phyloP scores from a whole-genome alignment of 176 grass and related monocot genomes.

The Typha latifolia region DNA sequence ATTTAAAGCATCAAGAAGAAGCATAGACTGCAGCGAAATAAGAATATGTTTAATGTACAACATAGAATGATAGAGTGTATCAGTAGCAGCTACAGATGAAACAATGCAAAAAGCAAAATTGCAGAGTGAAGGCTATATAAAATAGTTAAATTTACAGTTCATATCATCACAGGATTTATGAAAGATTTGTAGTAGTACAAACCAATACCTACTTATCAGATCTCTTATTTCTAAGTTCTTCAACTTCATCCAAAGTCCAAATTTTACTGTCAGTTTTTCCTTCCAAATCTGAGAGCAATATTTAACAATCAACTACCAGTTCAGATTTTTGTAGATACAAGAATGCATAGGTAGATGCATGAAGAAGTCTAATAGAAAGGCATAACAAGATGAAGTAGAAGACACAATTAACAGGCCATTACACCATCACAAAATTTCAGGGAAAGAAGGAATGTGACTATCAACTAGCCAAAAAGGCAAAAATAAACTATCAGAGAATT shows the following conservation, averaged over 20 bases:
- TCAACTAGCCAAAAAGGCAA: no score
- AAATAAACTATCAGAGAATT: no score
- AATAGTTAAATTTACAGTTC: background rate
- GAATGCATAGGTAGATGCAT: background rate
- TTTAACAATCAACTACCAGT: background rate
- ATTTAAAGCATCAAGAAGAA: no score
- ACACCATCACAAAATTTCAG: no score
- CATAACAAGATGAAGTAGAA: background rate
- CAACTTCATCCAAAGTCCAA: constrained; percentile 25
- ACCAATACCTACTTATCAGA: no score
- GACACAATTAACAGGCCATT: no score
- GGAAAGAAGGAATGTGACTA: no score
- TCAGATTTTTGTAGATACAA: background rate
- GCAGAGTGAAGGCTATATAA: background rate
- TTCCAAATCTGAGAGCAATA: constrained; percentile 55
- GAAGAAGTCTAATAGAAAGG: background rate
- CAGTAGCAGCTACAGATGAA: constrained; percentile 30
- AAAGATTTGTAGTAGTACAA: background rate
- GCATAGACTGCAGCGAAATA: no score
- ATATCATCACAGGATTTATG: background rate
- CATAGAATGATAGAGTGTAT: constrained; percentile 63
- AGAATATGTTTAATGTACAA: no score
- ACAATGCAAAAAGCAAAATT: background rate
- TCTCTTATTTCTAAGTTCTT: no score
- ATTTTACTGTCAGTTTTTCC: constrained; percentile 83